Evolutionary conservation across 306 rosid genomes (phyloP).

Genomic region (Fagus crenata): DNA sequence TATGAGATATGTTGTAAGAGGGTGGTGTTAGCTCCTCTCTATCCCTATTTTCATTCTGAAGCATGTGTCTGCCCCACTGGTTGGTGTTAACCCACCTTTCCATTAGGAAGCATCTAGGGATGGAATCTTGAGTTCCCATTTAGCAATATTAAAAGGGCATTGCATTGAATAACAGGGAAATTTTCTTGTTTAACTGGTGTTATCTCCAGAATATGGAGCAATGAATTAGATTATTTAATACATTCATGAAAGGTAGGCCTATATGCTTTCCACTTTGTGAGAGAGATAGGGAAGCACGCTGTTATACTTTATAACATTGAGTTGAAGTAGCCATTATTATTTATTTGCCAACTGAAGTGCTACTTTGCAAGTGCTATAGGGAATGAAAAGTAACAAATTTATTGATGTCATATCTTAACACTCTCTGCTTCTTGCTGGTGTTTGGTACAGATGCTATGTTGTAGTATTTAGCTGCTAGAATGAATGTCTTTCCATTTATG

Average conservation of each 20-base stretch:
- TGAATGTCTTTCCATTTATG: background rate
- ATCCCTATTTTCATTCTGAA: too few relatives aligned
- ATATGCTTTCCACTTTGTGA: background rate
- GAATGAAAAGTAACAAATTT: background rate
- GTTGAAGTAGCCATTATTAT: background rate
- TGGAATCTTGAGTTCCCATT: too few relatives aligned
- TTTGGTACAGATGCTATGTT: background rate
- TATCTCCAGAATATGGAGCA: background rate
- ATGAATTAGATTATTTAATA: background rate
- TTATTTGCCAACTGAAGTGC: background rate
- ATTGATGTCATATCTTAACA: background rate
- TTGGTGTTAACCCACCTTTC: too few relatives aligned
- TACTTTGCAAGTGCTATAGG: background rate
- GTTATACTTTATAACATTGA: background rate
- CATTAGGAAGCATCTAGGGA: too few relatives aligned
- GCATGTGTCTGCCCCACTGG: too few relatives aligned
- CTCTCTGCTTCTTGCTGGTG: background rate
- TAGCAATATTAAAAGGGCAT: too few relatives aligned
- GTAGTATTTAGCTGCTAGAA: background rate
- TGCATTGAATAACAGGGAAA: background rate
- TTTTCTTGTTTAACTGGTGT: background rate
- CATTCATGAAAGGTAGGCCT: background rate
- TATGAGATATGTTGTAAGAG: too few relatives aligned
- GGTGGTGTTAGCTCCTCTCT: too few relatives aligned
- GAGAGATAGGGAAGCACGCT: background rate